These are phyloP conservation scores for Byssothecium circinans DNA, from an alignment of 2,329 filamentous ascomycete genomes.

Conservation along the genomic window DNA sequence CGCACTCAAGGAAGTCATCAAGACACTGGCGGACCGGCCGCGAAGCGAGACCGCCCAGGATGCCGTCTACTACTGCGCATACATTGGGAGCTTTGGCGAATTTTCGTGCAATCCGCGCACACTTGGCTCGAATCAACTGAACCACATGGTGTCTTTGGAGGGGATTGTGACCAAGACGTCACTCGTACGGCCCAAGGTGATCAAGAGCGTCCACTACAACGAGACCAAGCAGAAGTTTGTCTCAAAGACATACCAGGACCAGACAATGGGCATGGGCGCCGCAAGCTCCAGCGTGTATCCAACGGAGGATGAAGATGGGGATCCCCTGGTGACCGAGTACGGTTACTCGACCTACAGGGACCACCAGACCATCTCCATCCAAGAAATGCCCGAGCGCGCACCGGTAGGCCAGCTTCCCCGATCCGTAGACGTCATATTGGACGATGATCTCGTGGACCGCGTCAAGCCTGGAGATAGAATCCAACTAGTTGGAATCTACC, in stretches of 20 bases:
- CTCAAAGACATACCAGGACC: constrained; percentile 88
- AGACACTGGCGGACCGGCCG: constrained; percentile 74
- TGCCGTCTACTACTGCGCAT: constrained; percentile 91
- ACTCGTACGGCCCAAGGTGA: constrained; percentile 92
- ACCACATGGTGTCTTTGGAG: constrained; percentile 95
- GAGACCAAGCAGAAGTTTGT: constrained; percentile 84
- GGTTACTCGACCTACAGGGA: constrained; percentile 94
- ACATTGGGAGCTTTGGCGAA: constrained; percentile 91
- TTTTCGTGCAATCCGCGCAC: constrained; percentile 94
- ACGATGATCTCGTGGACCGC: constrained; percentile 92
- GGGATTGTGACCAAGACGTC: constrained; percentile 97
- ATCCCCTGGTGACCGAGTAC: constrained; percentile 91
- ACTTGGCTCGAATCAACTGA: constrained; percentile 83
- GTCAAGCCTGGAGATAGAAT: constrained; percentile 96
- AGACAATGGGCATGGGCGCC: constrained; percentile 90
- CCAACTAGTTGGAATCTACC: constrained; percentile 93
- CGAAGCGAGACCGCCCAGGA: constrained; percentile 77
- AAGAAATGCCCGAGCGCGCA: constrained; percentile 97
- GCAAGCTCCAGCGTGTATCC: constrained; percentile 92
- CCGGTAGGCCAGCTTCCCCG: constrained; percentile 93
- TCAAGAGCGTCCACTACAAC: constrained; percentile 97
- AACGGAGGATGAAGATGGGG: constrained; percentile 88
- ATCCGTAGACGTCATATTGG: constrained; percentile 92
- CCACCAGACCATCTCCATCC: constrained; percentile 96
- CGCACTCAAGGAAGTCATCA: constrained; percentile 85